phyloP scores from a whole-genome alignment of 257 asterid species.

The Solanum tacnaense region DNA sequence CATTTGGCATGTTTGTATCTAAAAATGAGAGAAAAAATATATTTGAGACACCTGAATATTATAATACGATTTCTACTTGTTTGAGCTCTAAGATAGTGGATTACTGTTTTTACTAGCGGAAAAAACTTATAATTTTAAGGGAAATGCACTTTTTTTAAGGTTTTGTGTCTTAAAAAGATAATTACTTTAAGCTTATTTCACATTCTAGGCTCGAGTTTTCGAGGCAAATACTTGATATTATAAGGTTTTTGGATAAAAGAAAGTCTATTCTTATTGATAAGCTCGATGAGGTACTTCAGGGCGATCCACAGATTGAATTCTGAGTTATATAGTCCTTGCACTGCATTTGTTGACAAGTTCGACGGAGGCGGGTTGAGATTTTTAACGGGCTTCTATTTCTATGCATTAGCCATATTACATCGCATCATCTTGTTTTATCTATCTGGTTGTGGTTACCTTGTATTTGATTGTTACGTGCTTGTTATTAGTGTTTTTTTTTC shows the following conservation, averaged over 20 bases:
- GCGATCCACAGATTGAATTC: accelerated
- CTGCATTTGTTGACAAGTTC: too few species aligned
- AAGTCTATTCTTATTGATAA: background rate
- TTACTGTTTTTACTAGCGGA: background rate
- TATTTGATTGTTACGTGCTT: too few species aligned
- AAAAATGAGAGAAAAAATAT: background rate
- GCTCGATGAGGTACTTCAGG: background rate
- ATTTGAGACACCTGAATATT: too few species aligned
- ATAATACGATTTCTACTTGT: background rate
- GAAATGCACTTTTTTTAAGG: background rate
- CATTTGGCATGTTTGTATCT: background rate
- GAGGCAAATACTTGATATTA: background rate
- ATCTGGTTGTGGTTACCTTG: too few species aligned
- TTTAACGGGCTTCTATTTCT: too few species aligned
- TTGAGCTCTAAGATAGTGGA: background rate
- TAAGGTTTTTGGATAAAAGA: background rate
- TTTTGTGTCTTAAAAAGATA: background rate
- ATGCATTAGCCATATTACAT: too few species aligned
- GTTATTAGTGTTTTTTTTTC: too few species aligned
- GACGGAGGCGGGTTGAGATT: too few species aligned
- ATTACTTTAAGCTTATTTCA: background rate
- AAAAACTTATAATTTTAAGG: too few species aligned
- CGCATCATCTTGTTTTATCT: too few species aligned
- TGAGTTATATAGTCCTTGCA: background rate
- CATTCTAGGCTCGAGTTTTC: background rate